Percentiles rank a stretch among this genome's conserved stretches.
phyloP scores from a whole-genome alignment of 2,329 filamentous ascomycete genomes.

The Colletotrichum sp. region DNA sequence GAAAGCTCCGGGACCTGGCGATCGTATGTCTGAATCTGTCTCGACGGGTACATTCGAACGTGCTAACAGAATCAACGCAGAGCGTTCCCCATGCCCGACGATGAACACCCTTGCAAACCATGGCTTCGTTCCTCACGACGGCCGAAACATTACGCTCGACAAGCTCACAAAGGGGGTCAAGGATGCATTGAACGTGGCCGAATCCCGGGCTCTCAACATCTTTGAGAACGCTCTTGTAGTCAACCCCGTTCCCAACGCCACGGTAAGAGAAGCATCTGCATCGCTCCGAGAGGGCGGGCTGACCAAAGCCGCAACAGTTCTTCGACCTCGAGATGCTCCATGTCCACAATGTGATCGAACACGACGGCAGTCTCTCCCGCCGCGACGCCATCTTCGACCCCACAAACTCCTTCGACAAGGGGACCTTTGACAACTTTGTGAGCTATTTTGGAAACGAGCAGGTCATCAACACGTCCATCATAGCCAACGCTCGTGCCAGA shows the following conservation, averaged over 20 bases:
- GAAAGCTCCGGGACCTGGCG: not conserved
- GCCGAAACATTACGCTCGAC: conserved; percentile 19
- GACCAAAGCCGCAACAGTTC: not conserved
- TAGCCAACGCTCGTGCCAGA: not conserved
- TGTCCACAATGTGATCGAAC: conserved; percentile 15
- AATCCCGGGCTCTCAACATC: conserved; percentile 40
- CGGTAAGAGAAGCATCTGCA: conserved; percentile 12
- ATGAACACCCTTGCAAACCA: conserved; percentile 29
- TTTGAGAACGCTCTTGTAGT: conserved; percentile 43
- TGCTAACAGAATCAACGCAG: not conserved
- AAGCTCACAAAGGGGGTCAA: conserved; percentile 27
- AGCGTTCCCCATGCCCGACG: conserved; percentile 15
- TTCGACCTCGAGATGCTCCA: conserved; percentile 37
- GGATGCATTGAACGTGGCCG: conserved; percentile 47
- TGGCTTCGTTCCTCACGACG: conserved; percentile 26
- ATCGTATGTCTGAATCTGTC: not conserved
- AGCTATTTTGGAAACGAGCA: not conserved
- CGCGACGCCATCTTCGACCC: conserved; percentile 58
- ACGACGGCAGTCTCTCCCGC: conserved; percentile 26
- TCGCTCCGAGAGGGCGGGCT: not conserved
- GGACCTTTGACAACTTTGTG: not conserved
- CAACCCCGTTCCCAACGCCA: conserved; percentile 40
- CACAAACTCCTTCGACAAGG: conserved; percentile 42
- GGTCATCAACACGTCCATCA: conserved; percentile 30
- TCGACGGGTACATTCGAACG: not conserved